These are phyloP conservation scores for Fusarium sp. DNA, from an alignment of 2,329 filamentous ascomycete genomes.

Conservation along the genomic window DNA sequence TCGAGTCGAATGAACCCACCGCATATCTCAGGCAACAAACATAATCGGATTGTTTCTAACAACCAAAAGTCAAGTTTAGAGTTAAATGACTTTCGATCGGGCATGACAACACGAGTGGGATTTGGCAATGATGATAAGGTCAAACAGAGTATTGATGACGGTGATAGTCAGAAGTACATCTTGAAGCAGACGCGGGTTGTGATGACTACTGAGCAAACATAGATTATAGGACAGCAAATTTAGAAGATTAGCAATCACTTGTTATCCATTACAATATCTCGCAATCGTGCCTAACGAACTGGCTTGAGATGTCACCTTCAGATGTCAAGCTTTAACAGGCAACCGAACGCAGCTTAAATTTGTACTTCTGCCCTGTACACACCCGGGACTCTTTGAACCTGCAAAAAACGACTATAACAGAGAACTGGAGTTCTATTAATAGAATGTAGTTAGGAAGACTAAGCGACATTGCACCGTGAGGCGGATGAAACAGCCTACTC, in stretches of 20 bases:
- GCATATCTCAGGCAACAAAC: neutral
- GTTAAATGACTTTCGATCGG: neutral
- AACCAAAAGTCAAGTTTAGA: neutral
- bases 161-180: slow-evolving; percentile 36
- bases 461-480: neutral
- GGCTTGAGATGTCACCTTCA: no score
- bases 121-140: neutral
- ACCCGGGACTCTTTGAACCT: no score
- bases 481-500: neutral
- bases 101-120: neutral
- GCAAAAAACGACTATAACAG: accelerated
- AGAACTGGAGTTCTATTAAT: neutral
- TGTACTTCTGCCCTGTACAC: accelerated
- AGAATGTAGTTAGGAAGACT: accelerated
- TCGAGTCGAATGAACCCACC: slow-evolving; percentile 2
- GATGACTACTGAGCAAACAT: neutral
- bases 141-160: slow-evolving; percentile 29
- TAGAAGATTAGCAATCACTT: neutral
- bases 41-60: neutral
- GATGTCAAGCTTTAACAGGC: no score
- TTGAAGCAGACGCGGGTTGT: slow-evolving; percentile 34
- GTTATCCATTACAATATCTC: neutral
- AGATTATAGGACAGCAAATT: neutral
- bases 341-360: neutral
- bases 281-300: neutral